phyloP scores from a whole-genome alignment of 1,284 basidiomycete species.

The Wallemia ichthyophaga region DNA sequence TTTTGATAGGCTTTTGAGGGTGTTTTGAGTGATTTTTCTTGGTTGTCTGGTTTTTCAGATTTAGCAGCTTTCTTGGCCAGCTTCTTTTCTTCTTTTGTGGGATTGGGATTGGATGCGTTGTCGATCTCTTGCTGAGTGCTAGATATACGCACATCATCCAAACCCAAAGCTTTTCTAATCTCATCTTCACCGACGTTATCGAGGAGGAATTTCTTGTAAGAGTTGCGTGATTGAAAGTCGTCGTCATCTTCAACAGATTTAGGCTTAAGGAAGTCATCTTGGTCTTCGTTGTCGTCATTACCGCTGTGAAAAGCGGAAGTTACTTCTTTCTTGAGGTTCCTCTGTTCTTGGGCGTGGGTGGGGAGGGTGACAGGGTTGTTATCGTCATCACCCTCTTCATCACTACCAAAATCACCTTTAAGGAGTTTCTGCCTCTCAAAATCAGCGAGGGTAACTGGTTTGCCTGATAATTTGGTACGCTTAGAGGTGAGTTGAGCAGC shows the following conservation, averaged over 20 bases:
- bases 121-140: constrained; percentile 4
- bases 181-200: constrained; percentile 47
- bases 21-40: too few species aligned
- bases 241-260: constrained; percentile 49
- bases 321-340: constrained; percentile 42
- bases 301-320: constrained; percentile 39
- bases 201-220: constrained; percentile 49
- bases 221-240: constrained; percentile 36
- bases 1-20: constrained; percentile 14
- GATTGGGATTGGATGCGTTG: background rate
- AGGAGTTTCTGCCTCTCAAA: constrained; percentile 9
- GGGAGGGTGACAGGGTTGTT: constrained; percentile 18
- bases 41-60: too few species aligned
- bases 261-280: constrained; percentile 29
- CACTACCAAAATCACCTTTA: constrained; percentile 18
- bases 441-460: constrained; percentile 10
- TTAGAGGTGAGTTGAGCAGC: background rate
- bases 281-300: constrained; percentile 20
- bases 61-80: constrained; percentile 11
- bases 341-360: constrained; percentile 54
- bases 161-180: constrained; percentile 24
- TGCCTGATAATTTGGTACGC: constrained; percentile 11
- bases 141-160: constrained; percentile 9
- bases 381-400: constrained; percentile 26
- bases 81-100: constrained; percentile 8